phyloP scores from a whole-genome alignment of 1,284 basidiomycete genomes.

The Pholiota adiposa region DNA sequence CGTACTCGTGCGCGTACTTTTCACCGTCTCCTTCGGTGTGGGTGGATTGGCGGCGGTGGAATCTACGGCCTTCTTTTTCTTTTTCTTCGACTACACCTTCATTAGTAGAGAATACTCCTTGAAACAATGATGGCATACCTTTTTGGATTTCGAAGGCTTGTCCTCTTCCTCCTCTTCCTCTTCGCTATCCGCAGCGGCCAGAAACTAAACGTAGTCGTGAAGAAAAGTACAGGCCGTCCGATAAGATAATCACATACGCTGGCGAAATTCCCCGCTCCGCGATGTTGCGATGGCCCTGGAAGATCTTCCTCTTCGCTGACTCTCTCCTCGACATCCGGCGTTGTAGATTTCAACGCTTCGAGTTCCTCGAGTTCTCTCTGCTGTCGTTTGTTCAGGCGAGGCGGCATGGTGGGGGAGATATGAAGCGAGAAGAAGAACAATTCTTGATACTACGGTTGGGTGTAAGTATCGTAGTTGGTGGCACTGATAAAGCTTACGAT shows the following conservation, averaged over 20 bases:
- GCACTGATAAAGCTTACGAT: background rate
- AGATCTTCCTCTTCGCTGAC: conserved; percentile 29
- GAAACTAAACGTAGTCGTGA: conserved; percentile 28
- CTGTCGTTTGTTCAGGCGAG: conserved; percentile 83
- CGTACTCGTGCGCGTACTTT: conserved; percentile 14
- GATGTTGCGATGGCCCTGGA: conserved; percentile 13
- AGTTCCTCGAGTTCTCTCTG: conserved; percentile 85
- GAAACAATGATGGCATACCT: conserved; percentile 28
- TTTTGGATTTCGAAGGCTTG: conserved; percentile 33
- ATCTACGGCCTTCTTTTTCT: conserved; percentile 33
- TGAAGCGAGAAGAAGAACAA: no score
- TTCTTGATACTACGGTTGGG: no score
- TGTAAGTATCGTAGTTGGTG: no score
- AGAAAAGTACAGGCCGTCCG: background rate
- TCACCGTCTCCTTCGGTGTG: conserved; percentile 15
- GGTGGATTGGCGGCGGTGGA: conserved; percentile 8
- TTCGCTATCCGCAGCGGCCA: conserved; percentile 29
- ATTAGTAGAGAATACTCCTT: conserved; percentile 4
- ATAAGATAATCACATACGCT: conserved; percentile 24
- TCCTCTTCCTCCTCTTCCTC: conserved; percentile 33
- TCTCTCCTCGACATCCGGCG: conserved; percentile 19
- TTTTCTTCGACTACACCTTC: conserved; percentile 37
- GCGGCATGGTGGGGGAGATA: conserved; percentile 32
- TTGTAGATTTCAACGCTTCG: conserved; percentile 42
- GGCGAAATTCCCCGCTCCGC: conserved; percentile 26